Evolutionary conservation across 1,139 yeast species (phyloP).

Genomic region (Kurtzmaniella quercitrusa): DNA sequence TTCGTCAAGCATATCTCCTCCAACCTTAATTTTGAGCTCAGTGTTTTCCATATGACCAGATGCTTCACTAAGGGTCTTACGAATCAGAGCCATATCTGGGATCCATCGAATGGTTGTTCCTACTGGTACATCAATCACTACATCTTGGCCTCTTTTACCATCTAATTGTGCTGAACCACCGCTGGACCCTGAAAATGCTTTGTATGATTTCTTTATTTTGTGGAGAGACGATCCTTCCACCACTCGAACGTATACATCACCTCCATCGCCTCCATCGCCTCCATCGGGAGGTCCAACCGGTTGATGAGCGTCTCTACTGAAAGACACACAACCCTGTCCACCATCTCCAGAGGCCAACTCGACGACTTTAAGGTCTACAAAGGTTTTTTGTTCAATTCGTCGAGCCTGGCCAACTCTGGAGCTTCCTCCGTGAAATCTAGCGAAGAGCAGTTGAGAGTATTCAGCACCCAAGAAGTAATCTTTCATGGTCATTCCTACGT

Average conservation of each 20-base stretch:
- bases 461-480: slow-evolving; percentile 42
- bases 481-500: slow-evolving; percentile 23
- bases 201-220: slow-evolving; percentile 59
- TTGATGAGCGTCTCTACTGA: slow-evolving; percentile 78
- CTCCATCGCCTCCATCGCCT: slow-evolving; percentile 97
- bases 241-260: slow-evolving; percentile 78
- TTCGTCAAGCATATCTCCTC: slow-evolving; percentile 5
- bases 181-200: slow-evolving; percentile 64
- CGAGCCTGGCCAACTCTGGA: slow-evolving; percentile 27
- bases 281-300: slow-evolving; percentile 96
- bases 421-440: slow-evolving; percentile 15
- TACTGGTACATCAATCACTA: slow-evolving; percentile 80
- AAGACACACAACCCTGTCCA: slow-evolving; percentile 84
- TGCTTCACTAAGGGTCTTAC: slow-evolving; percentile 31
- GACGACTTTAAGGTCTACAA: slow-evolving; percentile 62
- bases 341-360: slow-evolving; percentile 77
- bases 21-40: slow-evolving; percentile 21
- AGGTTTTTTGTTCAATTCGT: slow-evolving; percentile 36
- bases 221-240: slow-evolving; percentile 71
- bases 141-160: slow-evolving; percentile 77
- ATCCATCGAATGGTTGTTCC: slow-evolving; percentile 89
- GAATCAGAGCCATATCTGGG: slow-evolving; percentile 59
- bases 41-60: slow-evolving; percentile 25
- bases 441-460: slow-evolving; percentile 37
- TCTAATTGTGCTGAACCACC: slow-evolving; percentile 79